Base-by-base conservation (phyloP, 805 yeast species). In the Candida arabinofermentans region DNA sequence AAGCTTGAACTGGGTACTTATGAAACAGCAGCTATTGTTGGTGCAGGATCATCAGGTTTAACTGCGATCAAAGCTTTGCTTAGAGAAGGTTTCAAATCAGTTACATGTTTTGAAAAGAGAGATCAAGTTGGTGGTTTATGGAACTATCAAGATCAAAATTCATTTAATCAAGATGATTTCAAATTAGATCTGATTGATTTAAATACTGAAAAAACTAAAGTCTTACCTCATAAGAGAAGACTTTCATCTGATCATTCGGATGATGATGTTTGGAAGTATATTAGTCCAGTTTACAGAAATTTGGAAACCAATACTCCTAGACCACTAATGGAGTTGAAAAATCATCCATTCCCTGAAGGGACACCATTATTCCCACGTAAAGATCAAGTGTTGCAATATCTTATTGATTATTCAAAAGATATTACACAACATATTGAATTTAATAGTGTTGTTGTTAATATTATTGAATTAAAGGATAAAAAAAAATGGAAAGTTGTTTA, bases 11-110 rank as follows among this genome's bases (percentile, higher is more conserved):
- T 29, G 8, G 32, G 32, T 5, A 10, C 8, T 14, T 29, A 29
- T 14, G 16, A 29, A 14, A n/a, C 32, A 7, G 32, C 32, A n/a
- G 89, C 88, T 0, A 75, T 86, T 8, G 71, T 86, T 16, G 96
- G 96, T 2, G 89, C 78, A 2, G 96, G 95, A 0, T 90, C 93
- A 0, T 71, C 78, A 30, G 95, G 91, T 0, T 66, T 82, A 12
- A 86, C 81, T 0, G 66, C 75, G 4, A 79, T 86, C 0, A 78
- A 80, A 47, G 88, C 89, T 0, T 65, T 86, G 13, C 49, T 74
- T 7, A 71, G 66, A 8, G 89, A 81, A 48, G 57, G 64, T 4
- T 73, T 74, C 46, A 63, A 69, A 29, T 54, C 59, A 34, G 69
- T 86, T 38, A 75, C 73, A 24, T 68, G 83, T 4, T 85, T 72